phyloP scores from a whole-genome alignment of 805 yeast genomes.

The Kuraishia piskuri region DNA sequence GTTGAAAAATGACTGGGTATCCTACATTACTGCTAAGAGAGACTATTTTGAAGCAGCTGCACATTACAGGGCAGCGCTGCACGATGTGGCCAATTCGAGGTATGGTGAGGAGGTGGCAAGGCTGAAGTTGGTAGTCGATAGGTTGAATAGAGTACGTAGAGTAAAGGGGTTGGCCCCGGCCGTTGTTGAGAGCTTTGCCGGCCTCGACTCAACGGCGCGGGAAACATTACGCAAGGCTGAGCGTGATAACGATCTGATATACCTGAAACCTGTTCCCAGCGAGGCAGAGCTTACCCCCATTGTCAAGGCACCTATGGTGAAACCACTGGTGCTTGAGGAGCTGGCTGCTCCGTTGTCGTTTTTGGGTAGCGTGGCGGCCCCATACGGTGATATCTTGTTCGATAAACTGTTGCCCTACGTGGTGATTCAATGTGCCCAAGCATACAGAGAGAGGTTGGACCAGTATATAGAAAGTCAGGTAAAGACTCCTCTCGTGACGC shows the following conservation, averaged over 20 bases:
- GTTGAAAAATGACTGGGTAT: conserved; percentile 54
- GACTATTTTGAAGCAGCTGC: conserved; percentile 69
- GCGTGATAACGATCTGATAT: conserved; percentile 75
- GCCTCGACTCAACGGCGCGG: conserved; percentile 36
- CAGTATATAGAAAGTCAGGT: conserved; percentile 36
- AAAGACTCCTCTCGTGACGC: conserved; percentile 36
- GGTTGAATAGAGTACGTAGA: conserved; percentile 5
- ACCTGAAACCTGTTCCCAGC: conserved; percentile 56
- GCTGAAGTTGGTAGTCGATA: conserved; percentile 30
- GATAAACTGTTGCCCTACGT: conserved; percentile 56
- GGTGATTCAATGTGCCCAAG: conserved; percentile 56
- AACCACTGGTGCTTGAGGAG: conserved; percentile 29
- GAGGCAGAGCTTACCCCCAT: conserved; percentile 30
- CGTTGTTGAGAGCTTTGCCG: conserved; percentile 35
- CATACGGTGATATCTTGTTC: conserved; percentile 33
- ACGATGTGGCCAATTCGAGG: conserved; percentile 35
- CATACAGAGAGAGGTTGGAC: conserved; percentile 60
- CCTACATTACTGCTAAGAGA: conserved; percentile 49
- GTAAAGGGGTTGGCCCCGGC: conserved; percentile 23
- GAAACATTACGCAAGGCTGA: conserved; percentile 47
- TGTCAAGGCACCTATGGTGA: conserved; percentile 48
- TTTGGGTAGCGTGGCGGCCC: conserved; percentile 8
- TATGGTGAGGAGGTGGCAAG: conserved; percentile 70
- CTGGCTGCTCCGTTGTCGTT: conserved; percentile 22
- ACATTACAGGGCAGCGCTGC: conserved; percentile 49